Evolutionary conservation across 2,329 filamentous ascomycete genomes (phyloP).

Genomic region (Aspergillus pseudotamarii): DNA sequence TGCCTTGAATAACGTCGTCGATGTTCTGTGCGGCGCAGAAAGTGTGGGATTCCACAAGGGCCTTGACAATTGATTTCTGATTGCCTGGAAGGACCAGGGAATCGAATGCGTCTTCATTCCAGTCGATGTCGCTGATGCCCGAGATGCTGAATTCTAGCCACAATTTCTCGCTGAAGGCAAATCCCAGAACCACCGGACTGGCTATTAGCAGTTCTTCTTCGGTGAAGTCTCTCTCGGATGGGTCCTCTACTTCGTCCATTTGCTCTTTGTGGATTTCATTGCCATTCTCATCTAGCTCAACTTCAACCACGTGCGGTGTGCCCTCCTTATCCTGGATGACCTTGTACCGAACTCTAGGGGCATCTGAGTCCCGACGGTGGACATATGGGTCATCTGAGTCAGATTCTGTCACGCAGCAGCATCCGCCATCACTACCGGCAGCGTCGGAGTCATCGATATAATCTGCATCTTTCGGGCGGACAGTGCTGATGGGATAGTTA

Average conservation of each 20-base stretch:
- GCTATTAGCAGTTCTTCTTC: conserved; percentile 84
- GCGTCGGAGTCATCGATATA: conserved; percentile 53
- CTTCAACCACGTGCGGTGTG: conserved; percentile 53
- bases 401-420: conserved; percentile 40
- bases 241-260: conserved; percentile 51
- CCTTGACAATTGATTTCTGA: conserved; percentile 72
- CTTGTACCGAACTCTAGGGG: conserved; percentile 52
- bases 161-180: conserved; percentile 83
- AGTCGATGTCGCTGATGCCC: conserved; percentile 76
- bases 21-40: conserved; percentile 80
- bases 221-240: conserved; percentile 61
- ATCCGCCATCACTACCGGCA: conserved; percentile 45
- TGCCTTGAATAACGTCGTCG: conserved; percentile 80
- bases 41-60: conserved; percentile 81
- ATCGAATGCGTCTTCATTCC: conserved; percentile 81
- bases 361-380: conserved; percentile 35
- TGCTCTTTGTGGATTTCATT: conserved; percentile 59
- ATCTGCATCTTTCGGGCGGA: conserved; percentile 72
- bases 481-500: conserved; percentile 76
- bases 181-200: conserved; percentile 82
- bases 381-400: conserved; percentile 44
- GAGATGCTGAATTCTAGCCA: conserved; percentile 89
- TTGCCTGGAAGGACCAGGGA: conserved; percentile 71
- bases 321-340: conserved; percentile 58
- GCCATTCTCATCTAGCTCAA: conserved; percentile 60